Conservation (phyloP, 768 basidiomycete genomes). For the Daedaleopsis nitida region DNA sequence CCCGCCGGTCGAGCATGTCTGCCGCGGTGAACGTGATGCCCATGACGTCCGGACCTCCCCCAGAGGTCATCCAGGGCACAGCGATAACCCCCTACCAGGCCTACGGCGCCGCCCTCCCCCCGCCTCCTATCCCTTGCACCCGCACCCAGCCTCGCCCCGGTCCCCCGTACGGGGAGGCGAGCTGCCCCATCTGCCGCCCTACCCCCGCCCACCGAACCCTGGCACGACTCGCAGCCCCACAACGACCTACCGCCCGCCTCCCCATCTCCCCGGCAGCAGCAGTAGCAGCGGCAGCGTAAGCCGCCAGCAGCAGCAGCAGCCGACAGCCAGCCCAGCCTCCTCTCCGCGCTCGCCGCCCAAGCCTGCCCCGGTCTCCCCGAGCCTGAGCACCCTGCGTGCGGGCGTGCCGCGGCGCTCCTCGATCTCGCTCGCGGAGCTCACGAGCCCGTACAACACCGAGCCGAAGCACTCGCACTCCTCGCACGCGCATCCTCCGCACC, state of each 20-base stretch:
- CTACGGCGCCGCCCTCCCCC: slow-evolving; percentile 8
- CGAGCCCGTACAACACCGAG: slow-evolving; percentile 36
- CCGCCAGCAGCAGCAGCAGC: background rate
- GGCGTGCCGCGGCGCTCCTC: slow-evolving; percentile 35
- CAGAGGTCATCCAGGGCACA: slow-evolving; percentile 26
- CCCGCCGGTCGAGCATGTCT: slow-evolving; percentile 20
- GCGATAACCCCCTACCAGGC: slow-evolving; percentile 28
- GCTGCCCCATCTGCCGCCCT: slow-evolving; percentile 5
- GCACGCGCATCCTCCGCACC: too few relatives aligned
- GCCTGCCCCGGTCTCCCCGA: slow-evolving; percentile 17
- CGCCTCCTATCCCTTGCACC: slow-evolving; percentile 11
- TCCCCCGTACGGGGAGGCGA: slow-evolving; percentile 22
- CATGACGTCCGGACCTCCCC: slow-evolving; percentile 21
- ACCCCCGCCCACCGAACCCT: background rate
- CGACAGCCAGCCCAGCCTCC: background rate
- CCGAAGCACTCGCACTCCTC: background rate
- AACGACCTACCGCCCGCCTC: slow-evolving; percentile 2
- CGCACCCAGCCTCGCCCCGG: slow-evolving; percentile 14
- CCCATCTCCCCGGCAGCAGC: background rate
- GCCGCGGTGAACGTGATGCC: slow-evolving; percentile 17
- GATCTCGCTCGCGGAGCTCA: slow-evolving; percentile 44
- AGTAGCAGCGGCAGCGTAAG: background rate
- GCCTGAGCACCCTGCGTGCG: slow-evolving; percentile 7
- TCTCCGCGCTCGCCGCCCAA: slow-evolving; percentile 25
- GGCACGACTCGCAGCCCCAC: slow-evolving; percentile 2